phyloP scores from a whole-genome alignment of 2,329 filamentous ascomycete species.

The Colletotrichum cuscutae region DNA sequence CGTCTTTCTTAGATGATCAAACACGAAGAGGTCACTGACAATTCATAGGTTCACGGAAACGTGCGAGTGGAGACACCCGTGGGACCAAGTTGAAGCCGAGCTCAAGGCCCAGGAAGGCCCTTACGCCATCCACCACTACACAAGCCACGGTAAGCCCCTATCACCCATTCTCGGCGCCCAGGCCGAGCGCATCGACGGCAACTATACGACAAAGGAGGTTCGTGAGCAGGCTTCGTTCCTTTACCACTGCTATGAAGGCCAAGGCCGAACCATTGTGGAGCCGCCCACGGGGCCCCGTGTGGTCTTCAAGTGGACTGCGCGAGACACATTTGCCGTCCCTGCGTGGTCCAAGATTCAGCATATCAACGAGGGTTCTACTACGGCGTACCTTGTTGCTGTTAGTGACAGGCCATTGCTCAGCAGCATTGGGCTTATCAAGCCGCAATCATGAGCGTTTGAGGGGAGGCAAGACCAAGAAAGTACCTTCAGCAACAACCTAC shows the following conservation, averaged over 20 bases:
- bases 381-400: conserved; percentile 47
- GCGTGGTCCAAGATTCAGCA: conserved; percentile 62
- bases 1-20: conserved; percentile 19
- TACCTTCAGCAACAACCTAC: neutral
- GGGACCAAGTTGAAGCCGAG: conserved; percentile 51
- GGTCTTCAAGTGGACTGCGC: conserved; percentile 53
- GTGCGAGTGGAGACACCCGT: conserved; percentile 54
- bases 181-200: conserved; percentile 56
- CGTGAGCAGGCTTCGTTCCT: conserved; percentile 61
- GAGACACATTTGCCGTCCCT: conserved; percentile 65
- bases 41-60: conserved; percentile 44
- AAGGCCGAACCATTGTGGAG: conserved; percentile 53
- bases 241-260: conserved; percentile 63
- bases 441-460: neutral
- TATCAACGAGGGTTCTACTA: conserved; percentile 44
- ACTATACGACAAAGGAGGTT: conserved; percentile 45
- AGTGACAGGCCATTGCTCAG: conserved; percentile 48
- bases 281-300: conserved; percentile 42
- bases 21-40: neutral
- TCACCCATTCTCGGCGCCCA: conserved; percentile 58
- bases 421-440: conserved; percentile 40
- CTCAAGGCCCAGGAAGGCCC: conserved; percentile 47
- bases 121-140: conserved; percentile 50
- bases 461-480: neutral
- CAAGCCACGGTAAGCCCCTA: conserved; percentile 44